Percentiles rank a stretch among this genome's conserved stretches.
Evolutionary conservation across 2,329 filamentous ascomycete species (phyloP).

Genomic region (Pseudogymnoascus destructans): DNA sequence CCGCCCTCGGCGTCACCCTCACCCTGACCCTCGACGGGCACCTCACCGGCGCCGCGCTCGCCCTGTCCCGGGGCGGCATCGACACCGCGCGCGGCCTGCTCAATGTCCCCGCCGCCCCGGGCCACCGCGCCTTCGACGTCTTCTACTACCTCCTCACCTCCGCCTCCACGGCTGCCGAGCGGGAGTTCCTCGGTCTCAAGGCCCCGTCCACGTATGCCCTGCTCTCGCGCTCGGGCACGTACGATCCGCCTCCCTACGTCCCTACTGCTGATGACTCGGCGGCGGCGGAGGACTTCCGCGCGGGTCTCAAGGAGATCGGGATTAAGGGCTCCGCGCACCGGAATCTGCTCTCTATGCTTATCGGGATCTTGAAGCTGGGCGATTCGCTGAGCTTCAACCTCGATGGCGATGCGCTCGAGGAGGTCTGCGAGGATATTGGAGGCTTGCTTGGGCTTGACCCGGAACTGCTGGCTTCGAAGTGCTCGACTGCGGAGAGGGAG

Average conservation of each 20-base stretch:
- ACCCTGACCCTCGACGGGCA: constrained; percentile 71
- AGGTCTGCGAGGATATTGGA: constrained; percentile 80
- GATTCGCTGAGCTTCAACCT: constrained; percentile 77
- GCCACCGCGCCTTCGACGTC: constrained; percentile 88
- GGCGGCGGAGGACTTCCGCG: constrained; percentile 82
- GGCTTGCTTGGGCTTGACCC: constrained; percentile 78
- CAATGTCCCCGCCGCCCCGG: constrained; percentile 63
- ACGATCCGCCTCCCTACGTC: constrained; percentile 72
- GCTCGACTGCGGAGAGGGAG: constrained; percentile 71
- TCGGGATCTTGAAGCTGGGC: constrained; percentile 79
- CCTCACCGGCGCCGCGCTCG: constrained; percentile 59
- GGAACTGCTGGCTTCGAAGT: constrained; percentile 64
- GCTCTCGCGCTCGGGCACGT: constrained; percentile 72
- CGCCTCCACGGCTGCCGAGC: constrained; percentile 76
- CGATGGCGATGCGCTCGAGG: constrained; percentile 72
- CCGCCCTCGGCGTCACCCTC: constrained; percentile 67
- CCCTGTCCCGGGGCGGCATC: constrained; percentile 76
- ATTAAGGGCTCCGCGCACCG: constrained; percentile 78
- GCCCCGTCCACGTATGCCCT: constrained; percentile 64
- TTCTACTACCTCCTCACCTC: constrained; percentile 94
- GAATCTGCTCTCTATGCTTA: constrained; percentile 72
- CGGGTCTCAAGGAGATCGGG: constrained; percentile 77
- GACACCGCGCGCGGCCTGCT: constrained; percentile 72
- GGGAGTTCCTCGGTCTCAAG: constrained; percentile 76
- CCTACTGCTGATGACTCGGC: constrained; percentile 87